Evolutionary conservation across 2,329 filamentous ascomycete genomes (phyloP), one percentile per base, ranked within the genome.

Genomic region (Verticillium dahliae): DNA sequence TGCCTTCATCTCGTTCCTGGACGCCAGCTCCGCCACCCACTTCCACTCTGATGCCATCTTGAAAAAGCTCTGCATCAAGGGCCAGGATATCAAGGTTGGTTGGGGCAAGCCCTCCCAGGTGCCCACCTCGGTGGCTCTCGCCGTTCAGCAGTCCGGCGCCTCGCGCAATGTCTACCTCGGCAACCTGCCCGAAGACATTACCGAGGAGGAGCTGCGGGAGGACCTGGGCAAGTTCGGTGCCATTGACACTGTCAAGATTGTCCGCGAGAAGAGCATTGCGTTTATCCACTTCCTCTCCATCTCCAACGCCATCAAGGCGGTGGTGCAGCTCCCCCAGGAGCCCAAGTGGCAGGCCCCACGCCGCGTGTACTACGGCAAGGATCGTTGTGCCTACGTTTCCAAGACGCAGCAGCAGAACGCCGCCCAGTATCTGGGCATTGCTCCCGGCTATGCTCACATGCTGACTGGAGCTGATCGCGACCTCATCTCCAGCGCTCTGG

Each of bases 381-480:
- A 99, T 74, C 87, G 95, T 65, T 99, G 95, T 72, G 95, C 95
- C 18, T 99, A 99, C 71, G 94, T 99, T 59, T 99, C 95, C 63
- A 99, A 99, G 85, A 99, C 95, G 0, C 95, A 99, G 78, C 95
- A 99, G 80, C 95, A 99, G 78, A 99, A 99, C 70, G 95, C 95
- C 7, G 95, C 95, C 38, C 95, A 99, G 77, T 99, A 98, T 74
- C 85, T 99, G 31, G 95, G 95, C 61, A 99, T 99, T 70, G 92
- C 95, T 22, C 95, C 95, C 41, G 94, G 94, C 34, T 97, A 98
- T 71, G 93, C 95, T 22, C 93, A 98, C 74, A 94, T 97, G 75
- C 83, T 99, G 67, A 98, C 97, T 69, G 93, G 92, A 58, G 94
- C 94, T 60, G 95, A 99, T 74, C 91, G 94, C 58, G 95, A 99